These are phyloP conservation scores for Fusarium abutilonis DNA, from an alignment of 2,329 filamentous ascomycete species.

Conservation along the genomic window DNA sequence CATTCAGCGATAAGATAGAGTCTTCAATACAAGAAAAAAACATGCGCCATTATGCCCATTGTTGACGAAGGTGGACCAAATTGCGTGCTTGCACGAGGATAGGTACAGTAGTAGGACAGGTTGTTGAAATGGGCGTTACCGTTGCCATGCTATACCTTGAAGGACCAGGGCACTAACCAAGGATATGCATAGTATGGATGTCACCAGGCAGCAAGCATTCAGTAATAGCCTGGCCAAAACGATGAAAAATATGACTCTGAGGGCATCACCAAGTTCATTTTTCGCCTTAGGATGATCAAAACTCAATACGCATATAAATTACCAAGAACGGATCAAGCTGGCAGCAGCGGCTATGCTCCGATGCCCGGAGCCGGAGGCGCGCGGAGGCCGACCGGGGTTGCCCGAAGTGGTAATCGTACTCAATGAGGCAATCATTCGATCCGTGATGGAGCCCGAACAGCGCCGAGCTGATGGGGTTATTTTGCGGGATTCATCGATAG, in stretches of 20 bases:
- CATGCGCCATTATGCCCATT: conserved; percentile 27
- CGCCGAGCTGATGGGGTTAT: conserved; percentile 33
- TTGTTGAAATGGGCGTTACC: too few relatives aligned
- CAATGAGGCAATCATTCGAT: conserved; percentile 35
- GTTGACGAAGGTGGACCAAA: conserved; percentile 38
- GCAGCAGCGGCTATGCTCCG: conserved; percentile 24
- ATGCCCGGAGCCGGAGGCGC: conserved; percentile 37
- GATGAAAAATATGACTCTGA: neutral
- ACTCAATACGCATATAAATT: neutral
- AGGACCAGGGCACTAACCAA: too few relatives aligned
- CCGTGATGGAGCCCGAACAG: conserved; percentile 21
- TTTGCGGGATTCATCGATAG: conserved; percentile 39
- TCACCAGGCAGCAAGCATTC: too few relatives aligned
- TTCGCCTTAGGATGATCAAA: neutral
- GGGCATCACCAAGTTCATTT: neutral
- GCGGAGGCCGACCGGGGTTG: conserved; percentile 38
- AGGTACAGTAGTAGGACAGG: neutral
- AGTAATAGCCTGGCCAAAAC: too few relatives aligned
- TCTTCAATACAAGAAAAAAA: conserved; percentile 4
- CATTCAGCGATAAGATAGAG: conserved; percentile 12
- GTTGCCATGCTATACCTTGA: too few relatives aligned
- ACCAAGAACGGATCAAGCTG: neutral
- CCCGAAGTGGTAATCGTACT: conserved; percentile 28
- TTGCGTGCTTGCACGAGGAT: conserved; percentile 41
- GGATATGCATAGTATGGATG: too few relatives aligned